Percentiles rank a stretch among this genome's conserved stretches.
These are phyloP conservation scores for Ophiostoma pallidulum DNA, from an alignment of 2,329 filamentous ascomycete genomes.

Conservation along the genomic window DNA sequence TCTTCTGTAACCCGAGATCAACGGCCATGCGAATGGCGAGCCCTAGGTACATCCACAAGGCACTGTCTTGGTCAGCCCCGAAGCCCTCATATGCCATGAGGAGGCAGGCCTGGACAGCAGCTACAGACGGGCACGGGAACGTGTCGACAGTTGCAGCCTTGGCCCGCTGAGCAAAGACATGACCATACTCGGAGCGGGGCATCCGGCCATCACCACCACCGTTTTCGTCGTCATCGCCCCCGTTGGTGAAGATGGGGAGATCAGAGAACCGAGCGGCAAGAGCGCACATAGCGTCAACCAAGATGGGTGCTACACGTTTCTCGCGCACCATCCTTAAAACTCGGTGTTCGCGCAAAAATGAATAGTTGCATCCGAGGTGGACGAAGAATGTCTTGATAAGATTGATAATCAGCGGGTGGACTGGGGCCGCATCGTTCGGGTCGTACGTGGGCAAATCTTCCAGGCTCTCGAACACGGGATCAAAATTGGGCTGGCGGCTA, in stretches of 20 bases:
- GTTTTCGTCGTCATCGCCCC: conserved; percentile 30
- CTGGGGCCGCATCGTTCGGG: conserved; percentile 56
- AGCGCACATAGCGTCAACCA: conserved; percentile 80
- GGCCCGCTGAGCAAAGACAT: conserved; percentile 70
- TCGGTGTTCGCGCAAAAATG: conserved; percentile 64
- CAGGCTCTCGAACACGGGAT: conserved; percentile 32
- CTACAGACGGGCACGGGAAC: conserved; percentile 72
- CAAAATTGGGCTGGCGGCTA: conserved; percentile 24
- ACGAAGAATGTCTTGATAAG: conserved; percentile 73
- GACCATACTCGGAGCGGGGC: conserved; percentile 58
- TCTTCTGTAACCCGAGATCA: conserved; percentile 72
- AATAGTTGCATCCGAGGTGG: conserved; percentile 77
- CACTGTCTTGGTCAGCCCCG: conserved; percentile 78
- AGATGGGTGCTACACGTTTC: conserved; percentile 71
- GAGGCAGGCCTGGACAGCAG: conserved; percentile 73
- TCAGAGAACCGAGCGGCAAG: conserved; percentile 74
- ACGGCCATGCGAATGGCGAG: conserved; percentile 60
- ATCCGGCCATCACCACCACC: neutral
- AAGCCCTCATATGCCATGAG: conserved; percentile 85
- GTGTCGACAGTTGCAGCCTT: conserved; percentile 76
- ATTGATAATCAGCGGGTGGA: conserved; percentile 64
- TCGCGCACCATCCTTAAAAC: conserved; percentile 70
- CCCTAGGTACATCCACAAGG: conserved; percentile 88
- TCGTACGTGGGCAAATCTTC: conserved; percentile 68
- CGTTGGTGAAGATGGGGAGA: conserved; percentile 41